A percentile compares a stretch with the other conserved stretches of the same genome.
Conservation (phyloP, 345 rosid species). For the Aquilaria yunnanensis region DNA sequence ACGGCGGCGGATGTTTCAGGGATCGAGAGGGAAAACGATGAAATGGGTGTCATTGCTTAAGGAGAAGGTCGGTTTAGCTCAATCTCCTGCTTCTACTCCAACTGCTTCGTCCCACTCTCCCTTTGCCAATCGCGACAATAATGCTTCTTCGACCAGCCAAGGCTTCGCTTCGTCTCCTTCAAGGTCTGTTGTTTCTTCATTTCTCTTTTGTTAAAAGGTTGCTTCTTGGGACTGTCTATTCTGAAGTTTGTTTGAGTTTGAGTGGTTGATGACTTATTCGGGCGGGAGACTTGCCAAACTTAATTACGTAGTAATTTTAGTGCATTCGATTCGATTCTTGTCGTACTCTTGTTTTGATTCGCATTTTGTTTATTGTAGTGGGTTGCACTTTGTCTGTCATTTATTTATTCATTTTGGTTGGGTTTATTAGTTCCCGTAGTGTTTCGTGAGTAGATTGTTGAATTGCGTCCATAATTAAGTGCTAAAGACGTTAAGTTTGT, state of each 20-base stretch:
- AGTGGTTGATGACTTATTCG: constrained; percentile 5
- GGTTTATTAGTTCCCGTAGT: too few relatives aligned
- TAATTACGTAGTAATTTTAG: neutral
- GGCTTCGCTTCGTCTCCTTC: constrained; percentile 46
- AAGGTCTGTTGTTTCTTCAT: constrained; percentile 26
- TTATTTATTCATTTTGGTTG: neutral
- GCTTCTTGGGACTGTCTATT: neutral
- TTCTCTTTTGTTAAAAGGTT: neutral
- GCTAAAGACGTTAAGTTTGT: too few relatives aligned
- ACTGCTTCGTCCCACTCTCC: constrained; percentile 40
- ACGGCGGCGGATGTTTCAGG: constrained; percentile 19
- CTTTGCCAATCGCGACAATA: constrained; percentile 25
- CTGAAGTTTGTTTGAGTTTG: neutral
- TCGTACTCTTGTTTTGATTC: neutral
- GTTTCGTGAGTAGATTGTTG: too few relatives aligned
- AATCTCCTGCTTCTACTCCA: constrained; percentile 40
- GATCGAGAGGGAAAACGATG: constrained; percentile 54
- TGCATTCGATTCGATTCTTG: constrained; percentile 1
- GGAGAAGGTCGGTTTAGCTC: constrained; percentile 92
- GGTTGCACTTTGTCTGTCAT: constrained; percentile 13
- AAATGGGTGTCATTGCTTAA: constrained; percentile 96
- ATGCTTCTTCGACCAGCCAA: constrained; percentile 28
- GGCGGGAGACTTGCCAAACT: too few relatives aligned
- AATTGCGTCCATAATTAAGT: too few relatives aligned
- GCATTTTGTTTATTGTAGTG: constrained; percentile 4